A percentile compares a stretch with the other conserved stretches of the same genome.
Conservation (phyloP, 805 yeast species). For the Starmera dryadoides region DNA sequence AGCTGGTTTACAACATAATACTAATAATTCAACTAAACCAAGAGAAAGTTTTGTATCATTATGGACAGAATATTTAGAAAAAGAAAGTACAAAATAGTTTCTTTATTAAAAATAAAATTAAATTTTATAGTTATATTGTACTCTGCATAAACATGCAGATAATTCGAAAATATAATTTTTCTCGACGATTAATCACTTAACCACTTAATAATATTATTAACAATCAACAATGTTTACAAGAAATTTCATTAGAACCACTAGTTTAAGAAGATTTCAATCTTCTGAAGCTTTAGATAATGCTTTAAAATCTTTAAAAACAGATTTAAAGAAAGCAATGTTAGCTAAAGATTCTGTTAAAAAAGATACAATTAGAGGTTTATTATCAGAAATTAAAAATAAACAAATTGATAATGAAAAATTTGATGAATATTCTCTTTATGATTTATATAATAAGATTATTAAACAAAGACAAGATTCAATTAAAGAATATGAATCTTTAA, state of each 20-base stretch:
- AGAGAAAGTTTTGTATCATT: conserved; percentile 58
- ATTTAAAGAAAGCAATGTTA: conserved; percentile 40
- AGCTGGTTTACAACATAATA: conserved; percentile 56
- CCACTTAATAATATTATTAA: background rate
- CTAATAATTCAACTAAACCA: conserved; percentile 19
- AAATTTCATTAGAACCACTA: background rate
- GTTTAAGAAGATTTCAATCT: background rate
- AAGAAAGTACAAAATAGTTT: conserved; percentile 42
- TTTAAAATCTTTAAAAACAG: conserved; percentile 28
- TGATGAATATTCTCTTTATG: conserved; percentile 28
- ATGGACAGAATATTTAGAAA: conserved; percentile 77
- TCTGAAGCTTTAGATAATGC: conserved; percentile 8
- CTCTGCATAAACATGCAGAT: too few species aligned
- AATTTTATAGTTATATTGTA: too few species aligned
- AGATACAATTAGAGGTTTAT: conserved; percentile 36
- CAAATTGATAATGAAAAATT: conserved; percentile 31
- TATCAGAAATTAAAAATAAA: conserved; percentile 36
- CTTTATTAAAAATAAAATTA: too few species aligned
- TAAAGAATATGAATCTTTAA: conserved; percentile 35
- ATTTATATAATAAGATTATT: conserved; percentile 34
- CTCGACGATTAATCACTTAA: too few species aligned
- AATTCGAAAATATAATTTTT: too few species aligned
- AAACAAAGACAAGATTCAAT: conserved; percentile 44
- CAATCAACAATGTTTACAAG: background rate
- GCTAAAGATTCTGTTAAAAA: conserved; percentile 33